phyloP scores from a whole-genome alignment of 139 green algal genomes.

The Desmodesmus armatus region DNA sequence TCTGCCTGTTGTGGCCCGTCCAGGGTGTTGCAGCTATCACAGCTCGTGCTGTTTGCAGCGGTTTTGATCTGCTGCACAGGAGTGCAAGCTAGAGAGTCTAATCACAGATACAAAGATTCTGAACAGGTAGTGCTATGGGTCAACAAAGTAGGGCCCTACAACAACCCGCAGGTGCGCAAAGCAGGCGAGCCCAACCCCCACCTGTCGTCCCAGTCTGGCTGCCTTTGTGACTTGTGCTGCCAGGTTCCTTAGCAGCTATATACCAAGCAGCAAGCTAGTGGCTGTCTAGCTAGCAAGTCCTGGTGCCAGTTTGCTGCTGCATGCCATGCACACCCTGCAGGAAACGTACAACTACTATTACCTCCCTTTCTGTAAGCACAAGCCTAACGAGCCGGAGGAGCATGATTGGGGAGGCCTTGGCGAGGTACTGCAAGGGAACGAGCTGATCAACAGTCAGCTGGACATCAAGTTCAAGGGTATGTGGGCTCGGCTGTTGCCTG shows the following conservation, averaged over 20 bases:
- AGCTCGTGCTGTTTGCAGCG: too few relatives aligned
- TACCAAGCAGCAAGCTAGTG: too few relatives aligned
- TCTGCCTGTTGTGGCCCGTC: too few relatives aligned
- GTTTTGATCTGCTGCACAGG: too few relatives aligned
- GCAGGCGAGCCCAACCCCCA: background rate
- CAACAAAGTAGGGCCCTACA: constrained; percentile 97
- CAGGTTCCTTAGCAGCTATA: too few relatives aligned
- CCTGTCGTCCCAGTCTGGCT: background rate
- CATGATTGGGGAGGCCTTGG: constrained; percentile 96
- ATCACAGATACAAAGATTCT: constrained; percentile 48
- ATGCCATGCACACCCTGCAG: constrained; percentile 45
- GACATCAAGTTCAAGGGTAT: constrained; percentile 88
- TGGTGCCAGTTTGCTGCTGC: background rate
- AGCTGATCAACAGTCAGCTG: constrained; percentile 94
- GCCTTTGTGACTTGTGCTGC: background rate
- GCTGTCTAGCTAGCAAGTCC: too few relatives aligned
- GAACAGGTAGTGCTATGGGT: constrained; percentile 78
- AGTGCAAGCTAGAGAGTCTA: constrained; percentile 20
- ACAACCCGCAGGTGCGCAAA: constrained; percentile 82
- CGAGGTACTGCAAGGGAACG: constrained; percentile 96
- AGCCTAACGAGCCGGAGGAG: constrained; percentile 59
- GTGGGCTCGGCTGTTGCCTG: background rate
- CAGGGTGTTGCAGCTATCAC: too few relatives aligned
- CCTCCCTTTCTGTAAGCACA: constrained; percentile 92
- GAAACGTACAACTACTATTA: constrained; percentile 99